Evolutionary conservation across 345 rosid genomes (phyloP), one percentile per base, ranked within the genome.

Genomic region (Lagerstroemia speciosa): DNA sequence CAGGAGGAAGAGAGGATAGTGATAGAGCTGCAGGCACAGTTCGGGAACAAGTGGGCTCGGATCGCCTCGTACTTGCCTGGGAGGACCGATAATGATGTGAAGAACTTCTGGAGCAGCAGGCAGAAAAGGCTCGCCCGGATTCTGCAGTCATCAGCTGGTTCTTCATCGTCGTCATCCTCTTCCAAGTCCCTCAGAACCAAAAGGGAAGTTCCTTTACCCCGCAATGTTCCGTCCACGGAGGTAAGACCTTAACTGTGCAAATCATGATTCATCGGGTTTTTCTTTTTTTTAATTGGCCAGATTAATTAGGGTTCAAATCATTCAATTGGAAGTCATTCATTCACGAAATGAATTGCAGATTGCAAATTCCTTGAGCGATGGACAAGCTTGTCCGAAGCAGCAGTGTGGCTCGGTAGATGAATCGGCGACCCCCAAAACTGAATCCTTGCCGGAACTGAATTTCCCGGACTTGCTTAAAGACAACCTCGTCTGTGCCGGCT

Each of bases 41-140:
- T 89, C 26, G 99, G 98, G 4, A 91, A 94, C 81, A 94, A 89
- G 77, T 91, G 98, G 99, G 99, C 98, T 0, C 88, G 83, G 73
- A 94, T 94, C 19, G 98, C 99, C 0, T 88, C 99, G 0, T 84
- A 83, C 74, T 73, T 94, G 76, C 80, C 89, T 0, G 99, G 98
- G 3, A 78, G 99, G 64, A 89, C 98, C 16, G 98, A 94, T 36
- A 92, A 90, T 65, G 99, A 94, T 62, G 97, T 94, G 8, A 94
- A 94, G 89, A 92, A 89, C 69, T 94, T 92, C 62, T 94, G 99
- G 98, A 94, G 98, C 71, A 92, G 97, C 36, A 75, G 99, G 73
- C 90, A 86, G 65, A 94, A 92, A 84, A 80, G 89, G 61, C 78
- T 94, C 50, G 93, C 90, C 5, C 83, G 96, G 82, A 84, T 89